Evolutionary conservation across 768 basidiomycete genomes (phyloP), one percentile per base, ranked within the genome.

Genomic region (Aureoboletus auriporus): DNA sequence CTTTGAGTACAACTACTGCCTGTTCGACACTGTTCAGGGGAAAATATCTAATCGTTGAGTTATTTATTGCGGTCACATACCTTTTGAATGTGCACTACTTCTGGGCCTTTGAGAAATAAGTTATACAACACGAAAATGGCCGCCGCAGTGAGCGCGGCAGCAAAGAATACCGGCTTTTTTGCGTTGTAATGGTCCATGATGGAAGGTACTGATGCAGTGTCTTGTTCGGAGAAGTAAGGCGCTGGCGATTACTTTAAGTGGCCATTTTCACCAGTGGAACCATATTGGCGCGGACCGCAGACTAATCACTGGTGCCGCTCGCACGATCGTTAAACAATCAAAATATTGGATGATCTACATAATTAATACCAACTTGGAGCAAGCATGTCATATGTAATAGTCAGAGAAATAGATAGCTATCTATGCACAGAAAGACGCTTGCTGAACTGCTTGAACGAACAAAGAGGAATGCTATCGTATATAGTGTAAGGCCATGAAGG

Each of bases 1-100:
- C 84, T 45, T 72, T 75, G 52, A 91, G 69, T 36, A 87, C 75
- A 2, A 76, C 85, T 31, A 77, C 69, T 23, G 80, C 81, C 81
- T 82, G 56, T 33, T 27, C 6, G 23, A 46, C 8, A 10, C 11
- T 35, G 12, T 5, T 46, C n/a, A 8, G 26, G 12, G 14, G 23
- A n/a, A n/a, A n/a, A n/a, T n/a, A n/a, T n/a, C n/a, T n/a, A n/a
- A n/a, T 35, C 7, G 14, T 37, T n/a, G 16, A 20, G 10, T 14
- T 14, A 28, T 42, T 17, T 2, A 31, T 13, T n/a, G 20, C n/a
- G 35, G 30, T 8, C 1, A 45, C 43, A 8, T 36, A 62, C 65
- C 60, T 60, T 64, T 39, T 46, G 57, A 27, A 64, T 38, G n/a
- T 47, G 50, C 34, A 37, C 47, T n/a, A 39, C 47, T 38, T 63